These are phyloP conservation scores for Psidium guajava DNA, from an alignment of 345 rosid species.

Conservation along the genomic window DNA sequence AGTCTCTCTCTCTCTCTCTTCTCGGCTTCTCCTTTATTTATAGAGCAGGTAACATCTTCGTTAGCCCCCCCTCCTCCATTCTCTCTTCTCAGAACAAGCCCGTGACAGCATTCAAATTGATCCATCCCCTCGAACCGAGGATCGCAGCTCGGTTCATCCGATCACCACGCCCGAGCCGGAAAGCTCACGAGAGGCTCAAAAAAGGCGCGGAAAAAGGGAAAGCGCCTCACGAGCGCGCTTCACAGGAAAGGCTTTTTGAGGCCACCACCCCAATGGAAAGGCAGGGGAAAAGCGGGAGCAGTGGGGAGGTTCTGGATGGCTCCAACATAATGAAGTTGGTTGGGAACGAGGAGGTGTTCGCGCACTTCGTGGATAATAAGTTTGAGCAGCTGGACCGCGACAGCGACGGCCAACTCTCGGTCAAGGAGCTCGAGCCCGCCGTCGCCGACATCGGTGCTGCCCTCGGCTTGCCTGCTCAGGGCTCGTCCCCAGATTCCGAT, in stretches of 20 bases:
- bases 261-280: not conserved
- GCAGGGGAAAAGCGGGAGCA: not conserved
- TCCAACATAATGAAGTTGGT: constrained; percentile 86
- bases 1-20: not conserved
- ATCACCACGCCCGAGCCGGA: not conserved
- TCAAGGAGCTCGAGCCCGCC: constrained; percentile 82
- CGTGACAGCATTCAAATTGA: not conserved
- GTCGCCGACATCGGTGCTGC: constrained; percentile 93
- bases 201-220: not conserved
- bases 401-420: constrained; percentile 73
- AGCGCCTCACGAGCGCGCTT: not conserved
- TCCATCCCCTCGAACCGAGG: not conserved
- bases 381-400: constrained; percentile 67
- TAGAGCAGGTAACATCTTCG: not conserved
- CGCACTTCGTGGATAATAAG: constrained; percentile 69
- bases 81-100: not conserved
- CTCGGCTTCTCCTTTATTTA: not conserved
- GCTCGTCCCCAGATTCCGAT: constrained; percentile 74
- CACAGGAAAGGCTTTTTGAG: not conserved
- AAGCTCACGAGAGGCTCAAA: not conserved
- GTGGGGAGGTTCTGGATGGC: constrained; percentile 53
- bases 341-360: constrained; percentile 70
- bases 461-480: constrained; percentile 80
- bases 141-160: not conserved
- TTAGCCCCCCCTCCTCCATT: not conserved